Base-by-base conservation (phyloP, 768 basidiomycete genomes). In the Tricholoma sp. region DNA sequence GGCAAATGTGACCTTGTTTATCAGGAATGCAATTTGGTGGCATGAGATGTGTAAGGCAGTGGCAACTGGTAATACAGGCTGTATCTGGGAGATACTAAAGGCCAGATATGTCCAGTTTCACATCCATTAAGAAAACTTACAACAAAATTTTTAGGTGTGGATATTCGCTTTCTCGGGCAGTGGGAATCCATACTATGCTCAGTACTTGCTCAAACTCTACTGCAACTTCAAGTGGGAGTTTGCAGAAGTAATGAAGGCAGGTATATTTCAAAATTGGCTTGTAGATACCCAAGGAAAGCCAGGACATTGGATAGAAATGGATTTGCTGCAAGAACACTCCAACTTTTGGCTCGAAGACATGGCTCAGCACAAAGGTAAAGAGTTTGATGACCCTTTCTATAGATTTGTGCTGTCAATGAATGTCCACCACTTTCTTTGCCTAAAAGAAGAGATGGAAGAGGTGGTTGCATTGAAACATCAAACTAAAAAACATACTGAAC, bases 311-410 rank as follows among this genome's bases (percentile, higher is more conserved):
- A 62, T 66, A 29, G 66, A 72, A 49, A 55, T 66, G 39, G 69
- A 72, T 37, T 52, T 72, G n/a, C 27, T 72, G 55, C 69, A 72
- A 56, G 68, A 71, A 52, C 64, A 68, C 35, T 58, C 57, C 29
- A 72, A 69, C 54, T 68, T 69, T 53, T 69, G 67, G 65, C 56
- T 67, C 10, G 61, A 67, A 59, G 64, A 67, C 43, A 56, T 59
- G n/a, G 65, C 57, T 0, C 63, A 64, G 31, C 62, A 64, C 43
- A 66, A 66, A 55, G 65, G 62, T 4, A 63, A 63, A 41, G 60
- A 64, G 22, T 66, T 66, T 55, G 62, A 63, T n/a, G 62, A 63
- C 7, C 57, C 56, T 3, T 66, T 63, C 61, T 65, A 65, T 35
- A 35, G 59, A 0, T 27, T 57, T 7, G 55, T 59, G 10, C 35